Base-by-base conservation (phyloP, 345 rosid genomes). In the Clausena lansium region DNA sequence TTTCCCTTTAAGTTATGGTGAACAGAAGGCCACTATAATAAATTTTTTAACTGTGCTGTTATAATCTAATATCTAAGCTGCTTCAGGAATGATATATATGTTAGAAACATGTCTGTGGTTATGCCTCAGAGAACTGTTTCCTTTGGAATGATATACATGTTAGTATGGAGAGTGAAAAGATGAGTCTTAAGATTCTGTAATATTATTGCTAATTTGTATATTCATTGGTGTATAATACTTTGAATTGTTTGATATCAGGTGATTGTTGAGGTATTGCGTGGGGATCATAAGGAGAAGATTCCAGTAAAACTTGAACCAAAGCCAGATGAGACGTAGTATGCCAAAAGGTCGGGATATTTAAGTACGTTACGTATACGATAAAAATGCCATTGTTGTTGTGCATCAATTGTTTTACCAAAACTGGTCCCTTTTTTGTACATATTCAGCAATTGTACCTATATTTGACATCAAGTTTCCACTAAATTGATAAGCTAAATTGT, bases 201-300 rank as follows among this genome's bases (percentile, higher is more conserved):
- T 38, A 14, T 50, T 52, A 39, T 9, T 63, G 33, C 36, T 11
- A 65, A n/a, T 41, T 22, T 11, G 11, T 24, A 57, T 77, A 36
- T 58, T 39, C 7, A 6, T 35, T 24, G 2, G 14, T 57, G 64
- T 35, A 61, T 45, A 65, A 65, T 33, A 33, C 22, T 52, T 4
- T 33, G 41, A 64, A 54, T 54, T 35, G 45, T 67, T 62, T 70
- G 41, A 68, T 79, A 5, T 60, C 85, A 95, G 98, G 92, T 93
- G 78, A 86, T 71, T 2, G 94, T 95, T 77, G 98, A 93, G 87
- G 97, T 95, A 54, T 81, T 95, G 78, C 93, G 98, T 3, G 97
- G 98, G 5, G 98, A 95, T 82, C 99, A 88, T 71, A 92, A 93
- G 84, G 99, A 95, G 86, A 91, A 92, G 85, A 91, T 95, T 74